Base-by-base conservation (phyloP, 106 monocot species). In the Dendrobium nobile region DNA sequence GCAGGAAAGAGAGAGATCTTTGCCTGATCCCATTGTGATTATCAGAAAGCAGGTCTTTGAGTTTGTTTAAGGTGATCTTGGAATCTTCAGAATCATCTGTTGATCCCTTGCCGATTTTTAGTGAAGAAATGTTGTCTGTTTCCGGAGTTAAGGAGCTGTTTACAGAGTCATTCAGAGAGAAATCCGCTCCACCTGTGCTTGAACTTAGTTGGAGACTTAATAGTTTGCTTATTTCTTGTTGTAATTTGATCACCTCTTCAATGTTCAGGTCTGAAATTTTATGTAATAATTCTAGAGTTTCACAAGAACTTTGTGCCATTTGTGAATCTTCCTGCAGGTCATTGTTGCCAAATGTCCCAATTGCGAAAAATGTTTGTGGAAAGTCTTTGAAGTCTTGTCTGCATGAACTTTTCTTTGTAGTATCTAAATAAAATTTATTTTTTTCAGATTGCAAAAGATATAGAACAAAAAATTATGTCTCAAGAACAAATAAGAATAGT, bases 311-410 rank as follows among this genome's bases (percentile, higher is more conserved):
- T 37, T 37, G 27, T 16, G 70, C 13, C 15, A 37, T 70, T 70
- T 70, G 70, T 37, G 44, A 17, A 5, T 82, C 77, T 77, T 44
- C 77, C 65, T 64, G 64, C 45, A 47, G 37, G 31, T 67, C 75
- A 37, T 65, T 48, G 56, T 76, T 45, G 3, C 82, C 82, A n/a
- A 82, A 59, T 33, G 77, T 82, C 42, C 82, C 82, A 9, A 82
- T 82, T 17, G 82, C 59, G 4, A 82, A 75, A 26, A 82, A 51
- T 67, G 67, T 51, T 51, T 82, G 74, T 19, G 74, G 74, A 43
- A 43, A 74, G 33, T 74, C 74, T 19, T 43, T 42, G 74, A 74
- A 74, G 44, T 74, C 74, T 74, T 74, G 43, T 74, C 15, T 74
- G 74, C 70, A 20, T 7, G 18, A 37, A n/a, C 40, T 70, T 37